These are phyloP conservation scores for Daedalea quercina DNA, from an alignment of 768 basidiomycete species.

Conservation along the genomic window DNA sequence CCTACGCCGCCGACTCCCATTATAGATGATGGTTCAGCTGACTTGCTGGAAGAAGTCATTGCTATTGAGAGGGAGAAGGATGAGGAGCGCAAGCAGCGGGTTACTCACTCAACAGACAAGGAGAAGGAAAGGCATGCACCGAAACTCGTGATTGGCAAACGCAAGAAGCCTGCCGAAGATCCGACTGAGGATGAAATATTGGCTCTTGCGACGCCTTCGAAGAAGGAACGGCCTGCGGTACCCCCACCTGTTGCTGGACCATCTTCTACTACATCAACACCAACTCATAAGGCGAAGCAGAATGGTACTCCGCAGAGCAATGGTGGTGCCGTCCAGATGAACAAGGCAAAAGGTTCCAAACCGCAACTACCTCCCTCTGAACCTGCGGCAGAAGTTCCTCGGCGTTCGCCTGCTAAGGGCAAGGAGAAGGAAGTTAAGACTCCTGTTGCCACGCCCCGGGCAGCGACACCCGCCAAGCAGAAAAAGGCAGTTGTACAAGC, in stretches of 20 bases:
- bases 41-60: slow-evolving; percentile 74
- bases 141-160: slow-evolving; percentile 41
- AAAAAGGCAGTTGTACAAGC: slow-evolving; percentile 24
- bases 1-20: slow-evolving; percentile 28
- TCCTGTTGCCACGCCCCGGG: slow-evolving; percentile 26
- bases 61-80: slow-evolving; percentile 69
- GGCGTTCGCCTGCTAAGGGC: slow-evolving; percentile 47
- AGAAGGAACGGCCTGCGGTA: slow-evolving; percentile 36
- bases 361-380: slow-evolving; percentile 16
- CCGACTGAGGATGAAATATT: slow-evolving; percentile 54
- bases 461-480: slow-evolving; percentile 33
- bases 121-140: slow-evolving; percentile 23
- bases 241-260: slow-evolving; percentile 18
- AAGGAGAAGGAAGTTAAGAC: slow-evolving; percentile 50
- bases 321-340: slow-evolving; percentile 20
- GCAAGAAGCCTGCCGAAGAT: slow-evolving; percentile 43
- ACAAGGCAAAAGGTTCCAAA: slow-evolving; percentile 37
- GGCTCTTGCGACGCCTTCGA: slow-evolving; percentile 53
- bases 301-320: slow-evolving; percentile 20
- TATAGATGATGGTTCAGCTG: slow-evolving; percentile 76
- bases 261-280: slow-evolving; percentile 8
- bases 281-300: slow-evolving; percentile 6
- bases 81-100: slow-evolving; percentile 28
- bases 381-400: slow-evolving; percentile 21
- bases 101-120: slow-evolving; percentile 7